These are phyloP conservation scores for Trichoderma atrobrunneum DNA, from an alignment of 2,329 filamentous ascomycete species.

Conservation along the genomic window DNA sequence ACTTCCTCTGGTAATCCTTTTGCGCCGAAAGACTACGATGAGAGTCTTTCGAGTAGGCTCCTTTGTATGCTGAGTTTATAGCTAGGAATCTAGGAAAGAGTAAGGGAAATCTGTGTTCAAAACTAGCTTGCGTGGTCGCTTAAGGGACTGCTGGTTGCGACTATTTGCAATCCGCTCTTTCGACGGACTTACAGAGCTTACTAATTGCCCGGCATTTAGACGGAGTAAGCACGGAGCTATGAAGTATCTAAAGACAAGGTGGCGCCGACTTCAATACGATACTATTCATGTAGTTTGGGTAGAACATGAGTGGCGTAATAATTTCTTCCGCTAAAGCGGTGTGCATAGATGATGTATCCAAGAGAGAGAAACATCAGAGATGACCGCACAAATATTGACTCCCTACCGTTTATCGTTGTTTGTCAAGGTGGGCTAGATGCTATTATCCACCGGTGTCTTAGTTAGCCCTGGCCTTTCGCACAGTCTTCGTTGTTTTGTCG, in stretches of 20 bases:
- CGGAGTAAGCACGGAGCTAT: background rate
- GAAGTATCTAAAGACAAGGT: background rate
- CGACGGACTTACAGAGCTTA: background rate
- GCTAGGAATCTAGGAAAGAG: background rate
- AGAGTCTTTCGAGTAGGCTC: background rate
- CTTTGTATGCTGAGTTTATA: background rate
- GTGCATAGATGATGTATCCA: background rate
- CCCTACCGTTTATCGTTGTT: background rate
- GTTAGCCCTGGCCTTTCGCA: background rate
- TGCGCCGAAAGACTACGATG: background rate
- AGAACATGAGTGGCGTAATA: background rate
- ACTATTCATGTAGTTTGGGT: background rate
- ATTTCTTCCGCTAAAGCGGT: background rate
- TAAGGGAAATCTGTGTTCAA: background rate
- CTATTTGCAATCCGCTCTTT: background rate
- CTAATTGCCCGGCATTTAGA: background rate
- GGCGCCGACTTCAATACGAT: background rate
- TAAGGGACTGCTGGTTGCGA: background rate
- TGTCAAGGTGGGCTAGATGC: too few relatives aligned
- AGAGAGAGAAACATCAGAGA: background rate
- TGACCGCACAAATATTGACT: background rate
- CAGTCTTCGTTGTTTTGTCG: background rate
- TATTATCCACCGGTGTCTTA: background rate
- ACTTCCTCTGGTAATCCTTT: background rate
- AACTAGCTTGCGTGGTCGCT: background rate